Percentiles rank a stretch among this genome's conserved stretches.
phyloP scores from a whole-genome alignment of 1,284 basidiomycete species.

The Rhodotorula sp. region DNA sequence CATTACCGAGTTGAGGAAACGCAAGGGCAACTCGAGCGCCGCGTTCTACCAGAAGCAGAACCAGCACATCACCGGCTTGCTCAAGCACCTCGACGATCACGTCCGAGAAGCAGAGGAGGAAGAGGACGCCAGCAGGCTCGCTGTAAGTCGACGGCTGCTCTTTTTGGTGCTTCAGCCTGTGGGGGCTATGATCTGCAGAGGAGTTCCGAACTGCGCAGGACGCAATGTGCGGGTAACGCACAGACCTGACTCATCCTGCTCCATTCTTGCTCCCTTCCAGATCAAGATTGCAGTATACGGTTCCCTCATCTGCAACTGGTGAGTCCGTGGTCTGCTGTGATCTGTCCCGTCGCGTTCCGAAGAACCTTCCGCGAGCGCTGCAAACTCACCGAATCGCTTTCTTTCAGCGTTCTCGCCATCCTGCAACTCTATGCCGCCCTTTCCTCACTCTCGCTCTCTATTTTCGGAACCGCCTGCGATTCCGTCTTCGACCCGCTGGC shows the following conservation, averaged over 20 bases:
- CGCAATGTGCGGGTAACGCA: no score
- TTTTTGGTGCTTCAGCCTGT: background rate
- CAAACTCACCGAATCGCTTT: background rate
- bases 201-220: background rate
- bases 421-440: constrained; percentile 70
- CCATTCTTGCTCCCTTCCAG: constrained; percentile 5
- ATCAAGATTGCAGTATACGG: constrained; percentile 73
- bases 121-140: constrained; percentile 63
- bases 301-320: constrained; percentile 73
- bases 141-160: constrained; percentile 55
- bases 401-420: constrained; percentile 46
- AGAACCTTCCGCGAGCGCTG: background rate
- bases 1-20: constrained; percentile 60
- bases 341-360: background rate
- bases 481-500: constrained; percentile 80
- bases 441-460: constrained; percentile 76
- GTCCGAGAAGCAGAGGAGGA: constrained; percentile 68
- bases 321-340: constrained; percentile 16
- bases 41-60: constrained; percentile 74
- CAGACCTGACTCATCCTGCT: constrained; percentile 15
- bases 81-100: constrained; percentile 86
- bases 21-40: constrained; percentile 56
- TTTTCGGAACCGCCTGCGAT: constrained; percentile 59
- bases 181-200: constrained; percentile 14
- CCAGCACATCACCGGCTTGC: constrained; percentile 73